phyloP scores from a whole-genome alignment of 345 rosid species.

The Lenwebbia sp. region DNA sequence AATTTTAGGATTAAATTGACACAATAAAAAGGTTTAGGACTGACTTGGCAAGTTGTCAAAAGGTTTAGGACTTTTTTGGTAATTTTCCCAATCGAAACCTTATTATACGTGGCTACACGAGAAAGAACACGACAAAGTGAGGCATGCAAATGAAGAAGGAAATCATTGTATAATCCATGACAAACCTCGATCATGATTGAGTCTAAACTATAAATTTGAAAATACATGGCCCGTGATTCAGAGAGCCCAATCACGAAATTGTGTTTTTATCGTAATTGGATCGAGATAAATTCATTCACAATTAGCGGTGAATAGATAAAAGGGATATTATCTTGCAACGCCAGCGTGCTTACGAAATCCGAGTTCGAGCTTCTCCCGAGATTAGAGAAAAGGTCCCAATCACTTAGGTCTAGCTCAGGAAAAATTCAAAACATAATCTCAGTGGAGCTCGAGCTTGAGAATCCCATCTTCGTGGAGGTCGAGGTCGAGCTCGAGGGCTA shows the following conservation, averaged over 20 bases:
- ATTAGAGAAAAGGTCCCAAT: too few relatives aligned
- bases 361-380: neutral
- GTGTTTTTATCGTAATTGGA: neutral
- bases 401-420: too few relatives aligned
- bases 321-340: neutral
- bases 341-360: neutral
- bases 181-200: rapidly evolving
- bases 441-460: neutral
- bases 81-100: neutral
- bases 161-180: neutral
- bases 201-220: neutral
- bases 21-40: too few relatives aligned
- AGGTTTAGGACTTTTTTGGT: too few relatives aligned
- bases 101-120: neutral
- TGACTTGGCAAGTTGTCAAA: too few relatives aligned
- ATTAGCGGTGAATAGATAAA: neutral
- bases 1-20: too few relatives aligned
- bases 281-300: neutral
- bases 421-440: too few relatives aligned
- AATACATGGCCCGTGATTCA: rapidly evolving
- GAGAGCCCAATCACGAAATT: neutral
- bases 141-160: neutral
- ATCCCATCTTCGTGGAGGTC: neutral
- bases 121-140: neutral
- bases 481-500: neutral